Evolutionary conservation across 2,329 filamentous ascomycete genomes (phyloP), one percentile per base, ranked within the genome.

Genomic region (Pseudonectria foliicola): DNA sequence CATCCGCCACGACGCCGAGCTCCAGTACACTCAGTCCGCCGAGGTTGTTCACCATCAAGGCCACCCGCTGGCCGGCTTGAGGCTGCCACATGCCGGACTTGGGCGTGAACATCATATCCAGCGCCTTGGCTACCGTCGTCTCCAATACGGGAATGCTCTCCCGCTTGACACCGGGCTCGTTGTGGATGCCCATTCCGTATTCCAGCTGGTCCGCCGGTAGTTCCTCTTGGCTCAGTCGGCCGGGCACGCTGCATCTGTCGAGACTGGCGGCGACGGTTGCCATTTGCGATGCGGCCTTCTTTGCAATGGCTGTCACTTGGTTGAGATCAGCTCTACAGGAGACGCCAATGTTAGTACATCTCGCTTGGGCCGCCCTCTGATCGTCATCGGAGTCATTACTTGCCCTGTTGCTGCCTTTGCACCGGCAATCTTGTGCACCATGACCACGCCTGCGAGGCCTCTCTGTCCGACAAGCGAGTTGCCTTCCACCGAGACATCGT

Each of bases 151-250:
- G 13, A 1, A 50, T 33, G 18, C 38, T 31, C 26, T 47, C 42
- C n/a, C 48, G 47, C 21, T 39, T 40, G n/a, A 50, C 48, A 13
- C 49, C 49, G 2, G 49, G 49, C 18, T 52, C 49, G 34, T 52
- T 51, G 37, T 52, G 49, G 26, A 52, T 52, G 16, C 49, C 49
- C 49, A 52, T 50, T 3, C 49, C 49, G 24, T 45, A 51, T 13
- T 51, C 48, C 27, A 51, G 43, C 13, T 48, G 43, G 16, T 34
- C 37, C 6, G 14, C n/a, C 4, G 48, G 44, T 6, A 51, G 43
- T 6, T 31, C 28, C 15, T 50, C 47, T 27, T 51, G 47, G 25
- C 31, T 42, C 16, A n/a, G 8, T 10, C 47, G 40, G 4, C 47
- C 44, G 11, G 48, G 48, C 11, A 51, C 48, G 12, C 39, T 44